phyloP scores from a whole-genome alignment of 31 red algal species.

The Odonthalia washingtoniensis region DNA sequence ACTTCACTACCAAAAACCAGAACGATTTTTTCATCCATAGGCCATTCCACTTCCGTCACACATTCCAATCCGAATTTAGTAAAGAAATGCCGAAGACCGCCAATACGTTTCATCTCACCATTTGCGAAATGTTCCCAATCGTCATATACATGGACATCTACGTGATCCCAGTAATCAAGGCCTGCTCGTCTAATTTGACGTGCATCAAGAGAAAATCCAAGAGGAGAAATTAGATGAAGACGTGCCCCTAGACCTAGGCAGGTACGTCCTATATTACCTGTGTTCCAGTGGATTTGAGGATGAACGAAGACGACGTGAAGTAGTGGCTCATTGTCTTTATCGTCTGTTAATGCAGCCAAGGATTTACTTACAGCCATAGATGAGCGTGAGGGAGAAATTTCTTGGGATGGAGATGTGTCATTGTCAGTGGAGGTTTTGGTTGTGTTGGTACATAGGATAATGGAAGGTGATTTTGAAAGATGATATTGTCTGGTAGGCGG shows the following conservation, averaged over 20 bases:
- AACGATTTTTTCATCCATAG: slow-evolving; percentile 40
- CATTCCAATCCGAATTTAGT: slow-evolving; percentile 68
- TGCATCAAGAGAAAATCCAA: slow-evolving; percentile 85
- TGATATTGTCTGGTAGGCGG: too few relatives aligned
- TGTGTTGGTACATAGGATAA: too few relatives aligned
- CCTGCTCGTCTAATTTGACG: slow-evolving; percentile 77
- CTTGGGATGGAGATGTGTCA: too few relatives aligned
- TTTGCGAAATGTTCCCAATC: slow-evolving; percentile 68
- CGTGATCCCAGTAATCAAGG: slow-evolving; percentile 91
- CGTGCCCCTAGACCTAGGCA: slow-evolving; percentile 77
- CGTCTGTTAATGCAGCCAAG: not conserved
- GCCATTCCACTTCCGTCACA: slow-evolving; percentile 58
- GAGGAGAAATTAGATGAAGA: slow-evolving; percentile 80
- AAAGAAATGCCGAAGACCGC: slow-evolving; percentile 67
- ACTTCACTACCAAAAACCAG: slow-evolving; percentile 87
- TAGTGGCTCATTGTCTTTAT: slow-evolving; percentile 29
- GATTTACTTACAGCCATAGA: not conserved
- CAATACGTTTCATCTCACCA: slow-evolving; percentile 49
- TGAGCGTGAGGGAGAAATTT: too few relatives aligned
- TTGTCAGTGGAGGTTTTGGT: too few relatives aligned
- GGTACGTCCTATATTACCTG: slow-evolving; percentile 85
- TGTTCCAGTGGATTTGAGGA: slow-evolving; percentile 75
- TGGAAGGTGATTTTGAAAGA: too few relatives aligned
- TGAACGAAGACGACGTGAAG: slow-evolving; percentile 77
- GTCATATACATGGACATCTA: slow-evolving; percentile 79